A percentile compares a stretch with the other conserved stretches of the same genome.
Conservation (phyloP, 441 rosid genomes). For the Aleurites moluccanus region DNA sequence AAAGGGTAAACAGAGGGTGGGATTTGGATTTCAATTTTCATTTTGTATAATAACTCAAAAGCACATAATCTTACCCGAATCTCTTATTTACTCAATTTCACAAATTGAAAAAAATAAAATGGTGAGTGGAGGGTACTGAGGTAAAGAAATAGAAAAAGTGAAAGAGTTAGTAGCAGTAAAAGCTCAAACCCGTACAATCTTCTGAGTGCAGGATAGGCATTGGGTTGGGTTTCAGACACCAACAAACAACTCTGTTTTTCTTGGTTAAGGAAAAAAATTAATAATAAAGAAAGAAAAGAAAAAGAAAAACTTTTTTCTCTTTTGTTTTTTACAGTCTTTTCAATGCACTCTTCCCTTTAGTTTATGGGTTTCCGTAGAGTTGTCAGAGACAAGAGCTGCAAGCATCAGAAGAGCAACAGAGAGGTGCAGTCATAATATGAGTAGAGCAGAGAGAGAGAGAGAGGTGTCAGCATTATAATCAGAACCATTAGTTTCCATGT, state of each 20-base stretch:
- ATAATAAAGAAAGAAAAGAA: background rate
- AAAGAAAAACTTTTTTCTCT: background rate
- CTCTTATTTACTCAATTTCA: conserved; percentile 31
- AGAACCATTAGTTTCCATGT: conserved; percentile 65
- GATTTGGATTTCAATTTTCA: no score
- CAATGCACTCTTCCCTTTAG: conserved; percentile 32
- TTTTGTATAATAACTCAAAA: background rate
- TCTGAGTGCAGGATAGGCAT: conserved; percentile 32
- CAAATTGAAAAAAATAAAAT: conserved; percentile 39
- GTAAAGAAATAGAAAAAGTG: conserved; percentile 51
- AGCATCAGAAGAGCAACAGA: conserved; percentile 37
- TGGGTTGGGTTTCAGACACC: conserved; percentile 43
- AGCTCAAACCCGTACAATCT: conserved; percentile 48
- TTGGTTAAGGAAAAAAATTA: background rate
- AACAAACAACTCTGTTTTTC: conserved; percentile 4
- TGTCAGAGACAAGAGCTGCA: conserved; percentile 81
- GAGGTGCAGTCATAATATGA: conserved; percentile 43
- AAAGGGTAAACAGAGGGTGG: background rate
- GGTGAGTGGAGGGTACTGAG: conserved; percentile 34
- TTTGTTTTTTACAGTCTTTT: conserved; percentile 32
- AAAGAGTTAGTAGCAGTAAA: conserved; percentile 55
- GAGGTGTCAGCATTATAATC: conserved; percentile 37
- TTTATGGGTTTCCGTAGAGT: conserved; percentile 74
- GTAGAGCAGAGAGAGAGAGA: conserved; percentile 11
- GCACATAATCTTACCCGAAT: background rate